Percentiles rank a stretch among this genome's conserved stretches.
Evolutionary conservation across 164 flowering plant species (phyloP).

Genomic region (Warburgia ugandensis): DNA sequence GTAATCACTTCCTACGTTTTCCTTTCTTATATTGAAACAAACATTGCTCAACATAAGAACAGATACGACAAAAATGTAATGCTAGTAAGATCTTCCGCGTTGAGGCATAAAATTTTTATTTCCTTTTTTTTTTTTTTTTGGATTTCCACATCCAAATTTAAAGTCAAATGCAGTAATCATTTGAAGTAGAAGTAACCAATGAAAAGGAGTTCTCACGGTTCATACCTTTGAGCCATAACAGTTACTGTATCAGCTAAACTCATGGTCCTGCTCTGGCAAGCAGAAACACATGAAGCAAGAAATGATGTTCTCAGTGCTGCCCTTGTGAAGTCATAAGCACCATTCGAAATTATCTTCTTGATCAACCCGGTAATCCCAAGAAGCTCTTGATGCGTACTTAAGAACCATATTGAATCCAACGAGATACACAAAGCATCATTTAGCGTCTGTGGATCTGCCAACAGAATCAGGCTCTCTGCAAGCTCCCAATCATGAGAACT

Average conservation of each 20-base stretch:
- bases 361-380: slow-evolving; percentile 67
- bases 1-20: too few relatives aligned
- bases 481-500: slow-evolving; percentile 83
- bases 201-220: neutral
- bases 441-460: slow-evolving; percentile 78
- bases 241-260: slow-evolving; percentile 81
- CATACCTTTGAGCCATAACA: slow-evolving; percentile 88
- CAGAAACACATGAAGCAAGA: slow-evolving; percentile 95
- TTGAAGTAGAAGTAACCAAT: neutral
- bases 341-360: slow-evolving; percentile 59
- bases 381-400: slow-evolving; percentile 59
- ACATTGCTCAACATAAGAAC: too few relatives aligned
- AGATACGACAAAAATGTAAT: too few relatives aligned
- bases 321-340: slow-evolving; percentile 89
- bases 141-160: neutral
- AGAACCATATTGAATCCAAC: slow-evolving; percentile 85
- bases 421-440: slow-evolving; percentile 88
- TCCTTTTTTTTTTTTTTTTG: too few relatives aligned
- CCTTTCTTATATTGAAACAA: too few relatives aligned
- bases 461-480: slow-evolving; percentile 63
- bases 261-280: slow-evolving; percentile 86
- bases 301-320: slow-evolving; percentile 93
- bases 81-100: too few relatives aligned
- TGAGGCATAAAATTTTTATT: too few relatives aligned
- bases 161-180: neutral